A percentile compares a stretch with the other conserved stretches of the same genome.
These are phyloP conservation scores for Lepraria neglecta DNA, from an alignment of 495 filamentous ascomycete genomes.

Conservation along the genomic window DNA sequence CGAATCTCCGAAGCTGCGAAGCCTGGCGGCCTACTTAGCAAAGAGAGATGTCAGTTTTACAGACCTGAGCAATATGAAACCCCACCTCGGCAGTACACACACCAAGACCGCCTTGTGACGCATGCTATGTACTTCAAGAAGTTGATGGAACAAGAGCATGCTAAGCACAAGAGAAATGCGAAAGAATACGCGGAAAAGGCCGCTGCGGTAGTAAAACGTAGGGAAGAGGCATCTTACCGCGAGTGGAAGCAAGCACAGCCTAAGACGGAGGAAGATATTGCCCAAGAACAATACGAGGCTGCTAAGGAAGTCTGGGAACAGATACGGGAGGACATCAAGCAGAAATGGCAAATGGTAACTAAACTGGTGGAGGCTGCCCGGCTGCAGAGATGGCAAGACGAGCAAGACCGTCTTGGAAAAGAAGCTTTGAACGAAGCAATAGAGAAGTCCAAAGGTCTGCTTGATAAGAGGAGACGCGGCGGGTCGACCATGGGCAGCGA, in stretches of 20 bases:
- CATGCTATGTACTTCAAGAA: constrained; percentile 76
- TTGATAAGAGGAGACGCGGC: constrained; percentile 47
- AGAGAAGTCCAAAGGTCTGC: constrained; percentile 56
- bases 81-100: constrained; percentile 70
- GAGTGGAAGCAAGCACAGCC: constrained; percentile 61
- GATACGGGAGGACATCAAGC: constrained; percentile 60
- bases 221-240: constrained; percentile 45
- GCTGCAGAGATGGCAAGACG: constrained; percentile 72
- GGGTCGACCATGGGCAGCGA: constrained; percentile 39
- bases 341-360: constrained; percentile 73
- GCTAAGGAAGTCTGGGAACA: constrained; percentile 56
- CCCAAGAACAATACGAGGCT: constrained; percentile 43
- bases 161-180: constrained; percentile 60
- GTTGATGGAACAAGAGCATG: constrained; percentile 68
- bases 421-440: constrained; percentile 78
- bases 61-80: constrained; percentile 68
- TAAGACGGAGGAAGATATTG: constrained; percentile 59
- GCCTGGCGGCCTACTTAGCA: constrained; percentile 67
- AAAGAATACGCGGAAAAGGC: constrained; percentile 53
- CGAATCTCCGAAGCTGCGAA: constrained; percentile 63
- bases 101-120: constrained; percentile 75
- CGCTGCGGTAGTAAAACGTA: constrained; percentile 26
- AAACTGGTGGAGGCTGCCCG: constrained; percentile 67
- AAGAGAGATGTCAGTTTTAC: constrained; percentile 65
- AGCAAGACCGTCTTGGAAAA: constrained; percentile 74